Evolutionary conservation across 257 asterid genomes (phyloP).

Genomic region (Prunella vulgaris): DNA sequence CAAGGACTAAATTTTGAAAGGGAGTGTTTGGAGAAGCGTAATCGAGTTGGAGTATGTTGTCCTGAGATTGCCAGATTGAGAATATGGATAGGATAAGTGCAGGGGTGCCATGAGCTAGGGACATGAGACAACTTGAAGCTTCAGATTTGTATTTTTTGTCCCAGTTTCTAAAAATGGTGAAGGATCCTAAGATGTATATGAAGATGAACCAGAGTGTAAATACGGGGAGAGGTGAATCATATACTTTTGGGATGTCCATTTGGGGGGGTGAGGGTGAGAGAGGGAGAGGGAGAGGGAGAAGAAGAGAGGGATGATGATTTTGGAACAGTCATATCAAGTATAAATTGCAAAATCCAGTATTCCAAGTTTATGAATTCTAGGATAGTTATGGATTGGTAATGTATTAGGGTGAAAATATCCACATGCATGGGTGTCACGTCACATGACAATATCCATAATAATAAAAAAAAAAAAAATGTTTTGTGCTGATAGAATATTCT

Average conservation of each 20-base stretch:
- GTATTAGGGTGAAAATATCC: too few relatives aligned
- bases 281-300: too few relatives aligned
- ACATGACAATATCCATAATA: too few relatives aligned
- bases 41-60: conserved; percentile 21
- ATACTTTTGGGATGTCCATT: conserved; percentile 36
- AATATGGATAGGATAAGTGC: conserved; percentile 43
- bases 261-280: too few relatives aligned
- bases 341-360: neutral
- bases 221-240: conserved; percentile 25
- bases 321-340: too few relatives aligned
- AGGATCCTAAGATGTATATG: conserved; percentile 42
- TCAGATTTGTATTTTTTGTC: conserved; percentile 35
- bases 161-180: conserved; percentile 53
- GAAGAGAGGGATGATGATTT: neutral
- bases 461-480: too few relatives aligned
- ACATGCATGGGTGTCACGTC: too few relatives aligned
- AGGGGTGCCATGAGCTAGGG: conserved; percentile 58
- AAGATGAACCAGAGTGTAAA: conserved; percentile 45
- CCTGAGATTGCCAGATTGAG: conserved; percentile 33
- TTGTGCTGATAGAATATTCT: conserved; percentile 45
- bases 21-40: conserved; percentile 39
- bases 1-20: conserved; percentile 52
- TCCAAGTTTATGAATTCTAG: too few relatives aligned
- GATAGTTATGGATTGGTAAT: neutral
- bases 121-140: conserved; percentile 73